A percentile compares a stretch with the other conserved stretches of the same genome.
phyloP scores from a whole-genome alignment of 257 asterid species.

The Capsicum rhomboideum region DNA sequence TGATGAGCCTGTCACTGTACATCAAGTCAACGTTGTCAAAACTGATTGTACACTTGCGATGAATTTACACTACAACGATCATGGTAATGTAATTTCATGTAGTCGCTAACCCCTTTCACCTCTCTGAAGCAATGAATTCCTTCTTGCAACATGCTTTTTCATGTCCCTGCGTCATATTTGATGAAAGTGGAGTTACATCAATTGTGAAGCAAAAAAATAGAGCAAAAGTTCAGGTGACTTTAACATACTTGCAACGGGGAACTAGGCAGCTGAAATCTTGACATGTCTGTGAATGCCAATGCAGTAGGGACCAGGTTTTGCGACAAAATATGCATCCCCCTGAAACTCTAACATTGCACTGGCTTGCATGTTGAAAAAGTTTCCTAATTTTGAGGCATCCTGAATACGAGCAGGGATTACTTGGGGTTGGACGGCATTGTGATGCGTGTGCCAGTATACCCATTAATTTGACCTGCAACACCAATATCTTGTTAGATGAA shows the following conservation, averaged over 20 bases:
- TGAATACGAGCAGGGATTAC: constrained; percentile 29
- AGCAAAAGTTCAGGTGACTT: neutral
- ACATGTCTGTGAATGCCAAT: constrained; percentile 32
- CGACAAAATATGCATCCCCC: constrained; percentile 37
- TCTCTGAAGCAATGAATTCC: neutral
- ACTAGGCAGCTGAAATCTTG: constrained; percentile 26
- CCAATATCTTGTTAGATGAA: neutral
- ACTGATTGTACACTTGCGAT: neutral
- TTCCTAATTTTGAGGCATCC: constrained; percentile 19
- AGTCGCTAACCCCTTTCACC: constrained; percentile 7
- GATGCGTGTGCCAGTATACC: constrained; percentile 36
- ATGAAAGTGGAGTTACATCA: neutral
- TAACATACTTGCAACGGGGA: constrained; percentile 51
- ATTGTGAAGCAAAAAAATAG: neutral
- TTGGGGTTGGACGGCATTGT: constrained; percentile 18
- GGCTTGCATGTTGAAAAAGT: constrained; percentile 23
- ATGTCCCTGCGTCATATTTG: constrained; percentile 24
- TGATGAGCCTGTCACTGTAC: constrained; percentile 1
- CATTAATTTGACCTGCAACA: constrained; percentile 21
- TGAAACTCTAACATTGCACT: constrained; percentile 17
- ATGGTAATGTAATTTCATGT: neutral
- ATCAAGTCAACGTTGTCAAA: neutral
- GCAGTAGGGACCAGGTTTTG: constrained; percentile 32
- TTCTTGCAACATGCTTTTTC: constrained; percentile 10
- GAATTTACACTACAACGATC: neutral